Evolutionary conservation across 306 rosid species (phyloP).

Genomic region (Alnus glutinosa): DNA sequence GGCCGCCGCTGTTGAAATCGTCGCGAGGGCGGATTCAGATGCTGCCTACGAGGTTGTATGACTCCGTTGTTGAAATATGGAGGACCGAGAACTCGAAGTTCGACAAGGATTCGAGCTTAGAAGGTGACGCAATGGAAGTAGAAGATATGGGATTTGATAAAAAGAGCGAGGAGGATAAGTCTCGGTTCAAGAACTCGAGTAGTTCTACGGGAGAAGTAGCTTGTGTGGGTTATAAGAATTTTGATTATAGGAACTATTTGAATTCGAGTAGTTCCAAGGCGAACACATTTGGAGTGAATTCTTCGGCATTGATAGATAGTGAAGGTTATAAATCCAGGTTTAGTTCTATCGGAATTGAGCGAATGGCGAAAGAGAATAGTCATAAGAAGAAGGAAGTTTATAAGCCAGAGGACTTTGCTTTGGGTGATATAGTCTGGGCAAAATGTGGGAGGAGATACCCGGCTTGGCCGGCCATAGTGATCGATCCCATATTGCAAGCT

Average conservation of each 20-base stretch:
- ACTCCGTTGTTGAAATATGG: conserved; percentile 58
- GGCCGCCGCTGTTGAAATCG: conserved; percentile 56
- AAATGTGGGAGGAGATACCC: conserved; percentile 93
- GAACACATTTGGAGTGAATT: conserved; percentile 14
- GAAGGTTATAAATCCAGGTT: conserved; percentile 43
- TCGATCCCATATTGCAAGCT: conserved; percentile 84
- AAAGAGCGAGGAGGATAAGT: conserved; percentile 32
- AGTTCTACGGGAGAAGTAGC: conserved; percentile 29
- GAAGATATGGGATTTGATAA: conserved; percentile 34
- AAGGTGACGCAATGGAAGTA: conserved; percentile 37
- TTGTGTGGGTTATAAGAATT: conserved; percentile 20
- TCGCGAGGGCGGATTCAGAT: conserved; percentile 71
- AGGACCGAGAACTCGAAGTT: conserved; percentile 39
- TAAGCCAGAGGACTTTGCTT: conserved; percentile 76
- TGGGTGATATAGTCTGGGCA: conserved; percentile 97
- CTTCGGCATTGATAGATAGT: conserved; percentile 27
- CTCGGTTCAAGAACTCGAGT: conserved; percentile 31
- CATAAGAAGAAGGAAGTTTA: conserved; percentile 61
- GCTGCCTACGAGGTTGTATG: conserved; percentile 69
- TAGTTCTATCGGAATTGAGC: conserved; percentile 41
- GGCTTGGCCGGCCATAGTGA: conserved; percentile 95
- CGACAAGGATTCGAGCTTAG: conserved; percentile 43
- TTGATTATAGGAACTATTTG: conserved; percentile 23
- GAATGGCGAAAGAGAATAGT: conserved; percentile 26
- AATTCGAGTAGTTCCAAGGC: conserved; percentile 30